Base-by-base conservation (phyloP, 768 basidiomycete genomes). In the Mycena indigotica region DNA sequence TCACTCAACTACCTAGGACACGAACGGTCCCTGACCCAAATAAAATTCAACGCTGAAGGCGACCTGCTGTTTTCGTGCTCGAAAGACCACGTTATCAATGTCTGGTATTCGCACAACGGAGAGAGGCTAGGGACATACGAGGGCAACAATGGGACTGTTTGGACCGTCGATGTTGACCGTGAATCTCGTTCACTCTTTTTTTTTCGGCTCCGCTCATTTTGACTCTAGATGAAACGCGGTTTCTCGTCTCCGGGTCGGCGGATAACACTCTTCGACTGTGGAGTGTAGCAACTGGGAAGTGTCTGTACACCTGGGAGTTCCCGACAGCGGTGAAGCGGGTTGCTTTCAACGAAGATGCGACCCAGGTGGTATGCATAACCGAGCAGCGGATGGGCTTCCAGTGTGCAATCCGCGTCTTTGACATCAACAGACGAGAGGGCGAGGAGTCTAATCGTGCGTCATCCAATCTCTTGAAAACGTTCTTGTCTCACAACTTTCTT, bases 111-210 rank as follows among this genome's bases (percentile, higher is more conserved):
- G 13, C 93, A 96, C 67, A 99, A 99, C 67, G 97, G 97, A 50
- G 97, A 98, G 79, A 82, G 97, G 57, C 74, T 99, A 66, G 97
- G 97, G 30, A 99, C 97, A 57, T 98, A 97, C 69, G 86, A 92
- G 45, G 97, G 95, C 38, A 87, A 97, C 74, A 99, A 98, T 67
- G 97, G 97, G 55, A 82, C 91, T 0, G 91, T 99, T 25, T 98
- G 97, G 97, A 95, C 95, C 51, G 85, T 95, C 64, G 95, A 96
- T 73, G 86, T 93, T 52, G 97, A 99, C 80, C 87, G 95, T 97
- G 74, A 74, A 92, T 78, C 57, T 40, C 30, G 26, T 57, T 53
- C 25, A 44, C 52, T 39, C 29, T 23, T 19, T 45, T 28, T 25
- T 29, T 23, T 46, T 15, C n/a, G 51, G 41, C 16, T 45, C 45